phyloP scores from a whole-genome alignment of 2,329 filamentous ascomycete genomes.

The Paradendryphiella salina region DNA sequence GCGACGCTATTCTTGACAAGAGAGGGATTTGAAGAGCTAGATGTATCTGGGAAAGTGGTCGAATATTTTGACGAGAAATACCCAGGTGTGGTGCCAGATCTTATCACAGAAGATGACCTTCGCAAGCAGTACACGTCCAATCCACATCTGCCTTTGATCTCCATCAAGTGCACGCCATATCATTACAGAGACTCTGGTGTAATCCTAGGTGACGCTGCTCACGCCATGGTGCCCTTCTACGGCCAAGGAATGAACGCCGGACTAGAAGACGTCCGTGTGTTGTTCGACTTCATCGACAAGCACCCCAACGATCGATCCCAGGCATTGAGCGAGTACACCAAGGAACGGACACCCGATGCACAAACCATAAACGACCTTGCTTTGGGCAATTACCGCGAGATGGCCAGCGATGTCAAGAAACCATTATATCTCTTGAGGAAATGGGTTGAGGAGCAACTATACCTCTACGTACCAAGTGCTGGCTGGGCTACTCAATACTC shows the following conservation, averaged over 20 bases:
- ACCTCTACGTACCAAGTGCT: conserved; percentile 71
- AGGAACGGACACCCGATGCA: conserved; percentile 73
- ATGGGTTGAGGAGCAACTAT: conserved; percentile 80
- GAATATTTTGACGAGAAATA: conserved; percentile 82
- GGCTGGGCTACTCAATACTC: conserved; percentile 95
- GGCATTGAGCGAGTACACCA: conserved; percentile 74
- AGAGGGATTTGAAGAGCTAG: conserved; percentile 68
- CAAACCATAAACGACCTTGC: conserved; percentile 92
- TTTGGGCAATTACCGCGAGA: conserved; percentile 88
- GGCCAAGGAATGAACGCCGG: conserved; percentile 98
- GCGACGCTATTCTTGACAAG: conserved; percentile 90
- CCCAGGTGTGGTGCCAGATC: conserved; percentile 73
- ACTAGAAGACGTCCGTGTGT: conserved; percentile 86
- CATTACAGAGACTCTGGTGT: conserved; percentile 77
- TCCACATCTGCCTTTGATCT: conserved; percentile 89
- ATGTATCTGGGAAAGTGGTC: conserved; percentile 63
- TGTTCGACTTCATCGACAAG: conserved; percentile 80
- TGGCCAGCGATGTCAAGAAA: conserved; percentile 82
- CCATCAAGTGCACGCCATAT: conserved; percentile 88
- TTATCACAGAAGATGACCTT: conserved; percentile 70
- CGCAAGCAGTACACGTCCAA: conserved; percentile 75
- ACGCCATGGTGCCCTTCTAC: conserved; percentile 98
- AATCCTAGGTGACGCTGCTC: conserved; percentile 89
- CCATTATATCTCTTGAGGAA: conserved; percentile 80
- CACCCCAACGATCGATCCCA: conserved; percentile 51